phyloP scores from a whole-genome alignment of 1,284 basidiomycete species.

The Moesziomyces aphidis region DNA sequence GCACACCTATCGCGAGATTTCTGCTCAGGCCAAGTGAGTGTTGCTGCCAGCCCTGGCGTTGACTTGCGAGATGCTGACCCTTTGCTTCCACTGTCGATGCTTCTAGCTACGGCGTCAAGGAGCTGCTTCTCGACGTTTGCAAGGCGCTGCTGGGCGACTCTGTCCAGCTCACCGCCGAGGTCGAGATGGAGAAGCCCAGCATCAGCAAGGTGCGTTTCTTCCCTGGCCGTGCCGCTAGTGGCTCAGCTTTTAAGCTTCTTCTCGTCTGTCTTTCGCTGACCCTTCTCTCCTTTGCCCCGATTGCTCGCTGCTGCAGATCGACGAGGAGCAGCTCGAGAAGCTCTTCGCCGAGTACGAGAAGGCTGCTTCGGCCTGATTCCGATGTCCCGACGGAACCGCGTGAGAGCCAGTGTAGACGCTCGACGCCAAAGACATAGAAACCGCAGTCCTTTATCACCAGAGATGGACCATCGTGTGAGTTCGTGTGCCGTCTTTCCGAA shows the following conservation, averaged over 20 bases:
- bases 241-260: not conserved
- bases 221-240: not conserved
- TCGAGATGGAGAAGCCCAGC: conserved; percentile 37
- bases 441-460: not conserved
- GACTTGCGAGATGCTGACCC: not conserved
- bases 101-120: conserved; percentile 47
- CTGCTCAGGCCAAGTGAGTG: conserved; percentile 43
- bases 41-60: not conserved
- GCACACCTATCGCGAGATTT: conserved; percentile 49
- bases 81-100: not conserved
- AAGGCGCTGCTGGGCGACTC: conserved; percentile 43
- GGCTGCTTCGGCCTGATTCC: conserved; percentile 17
- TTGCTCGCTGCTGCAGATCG: conserved; percentile 14
- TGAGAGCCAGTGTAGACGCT: not conserved
- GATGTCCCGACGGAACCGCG: not conserved
- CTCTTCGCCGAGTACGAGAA: conserved; percentile 45
- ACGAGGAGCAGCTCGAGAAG: conserved; percentile 50
- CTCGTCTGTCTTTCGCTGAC: too few relatives aligned
- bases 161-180: conserved; percentile 40
- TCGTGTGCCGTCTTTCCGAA: not conserved
- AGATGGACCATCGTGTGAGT: not conserved
- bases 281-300: not conserved
- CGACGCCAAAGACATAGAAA: not conserved
- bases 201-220: conserved; percentile 31
- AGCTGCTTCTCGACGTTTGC: conserved; percentile 47